Evolutionary conservation across 352 stramenopile species (phyloP).

Genomic region (Phytophthora niederhauseri): DNA sequence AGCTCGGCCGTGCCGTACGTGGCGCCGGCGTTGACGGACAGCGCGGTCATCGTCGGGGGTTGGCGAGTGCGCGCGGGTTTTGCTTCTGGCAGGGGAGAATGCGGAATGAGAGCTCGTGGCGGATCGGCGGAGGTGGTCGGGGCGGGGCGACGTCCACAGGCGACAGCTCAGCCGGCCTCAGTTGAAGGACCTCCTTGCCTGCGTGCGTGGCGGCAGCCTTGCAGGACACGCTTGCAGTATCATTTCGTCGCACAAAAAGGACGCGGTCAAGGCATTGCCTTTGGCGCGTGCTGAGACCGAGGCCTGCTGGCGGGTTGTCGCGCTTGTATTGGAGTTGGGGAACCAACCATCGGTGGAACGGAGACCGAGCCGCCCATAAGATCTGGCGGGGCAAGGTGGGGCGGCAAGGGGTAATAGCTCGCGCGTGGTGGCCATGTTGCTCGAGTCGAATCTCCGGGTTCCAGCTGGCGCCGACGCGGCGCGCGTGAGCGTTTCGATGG

Average conservation of each 20-base stretch:
- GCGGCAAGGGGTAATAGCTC: background rate
- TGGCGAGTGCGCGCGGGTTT: background rate
- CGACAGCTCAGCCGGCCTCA: constrained; percentile 8
- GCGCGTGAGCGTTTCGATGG: constrained; percentile 1
- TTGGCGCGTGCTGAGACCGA: background rate
- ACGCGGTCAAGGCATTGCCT: background rate
- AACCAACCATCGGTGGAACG: background rate
- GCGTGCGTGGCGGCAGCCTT: too few relatives aligned
- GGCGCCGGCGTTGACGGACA: constrained; percentile 27
- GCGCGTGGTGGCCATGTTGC: background rate
- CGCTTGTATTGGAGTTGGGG: background rate
- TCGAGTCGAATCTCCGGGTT: background rate
- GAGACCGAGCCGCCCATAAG: background rate
- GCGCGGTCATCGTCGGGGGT: constrained; percentile 25
- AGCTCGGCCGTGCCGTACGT: constrained; percentile 42
- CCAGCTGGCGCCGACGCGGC: background rate
- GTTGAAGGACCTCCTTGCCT: background rate
- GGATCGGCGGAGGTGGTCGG: constrained; percentile 13
- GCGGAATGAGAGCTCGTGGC: constrained; percentile 19
- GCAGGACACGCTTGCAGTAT: constrained; percentile 1
- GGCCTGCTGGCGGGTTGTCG: background rate
- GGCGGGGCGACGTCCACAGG: constrained; percentile 16
- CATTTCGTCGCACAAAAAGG: constrained; percentile 26
- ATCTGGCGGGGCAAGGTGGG: background rate
- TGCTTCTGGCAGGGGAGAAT: constrained; percentile 14